Base-by-base conservation (phyloP, 441 rosid genomes). In the Euphorbia schlechtendalii region DNA sequence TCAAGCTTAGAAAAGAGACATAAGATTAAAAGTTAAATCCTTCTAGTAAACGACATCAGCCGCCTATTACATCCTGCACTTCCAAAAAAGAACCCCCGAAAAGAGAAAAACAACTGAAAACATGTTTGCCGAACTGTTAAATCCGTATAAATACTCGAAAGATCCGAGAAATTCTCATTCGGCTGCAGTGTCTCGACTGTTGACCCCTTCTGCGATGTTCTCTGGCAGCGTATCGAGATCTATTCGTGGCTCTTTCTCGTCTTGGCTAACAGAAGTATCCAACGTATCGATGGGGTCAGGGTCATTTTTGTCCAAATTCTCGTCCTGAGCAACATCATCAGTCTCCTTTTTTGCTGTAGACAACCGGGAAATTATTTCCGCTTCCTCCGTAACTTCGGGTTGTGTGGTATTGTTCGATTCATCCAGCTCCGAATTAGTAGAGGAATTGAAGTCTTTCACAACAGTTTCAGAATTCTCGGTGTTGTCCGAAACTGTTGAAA, bases 141-240 rank as follows among this genome's bases (percentile, higher is more conserved):
- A 32, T 32, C 34, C 34, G 3, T 6, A 6, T 2, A 6, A 32
- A 2, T 6, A 32, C 6, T 32, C 34, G 6, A 3, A 6, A 32
- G 6, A 6, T 38, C 4, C 8, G 8, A 38, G 8, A 38, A 38
- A 55, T 67, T 66, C 63, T 79, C 73, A 76, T 74, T 87, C 84
- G 66, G 82, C 77, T 38, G 78, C 80, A 20, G 72, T 66, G 45
- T 83, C 86, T 45, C 79, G 78, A 36, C 64, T 76, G 70, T 77
- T 64, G 56, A 58, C 67, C 61, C 71, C 79, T 67, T 73, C 79
- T 51, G 68, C 51, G 67, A 66, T 69, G 62, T 72, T 67, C 65
- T 81, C 85, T 49, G 90, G 86, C 59, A 87, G 67, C 0, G 85
- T 83, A 40, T 69, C 77, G 67, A 82, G 74, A 78, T 85, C 89